Percentiles rank a stretch among this genome's conserved stretches.
Evolutionary conservation across 2,329 filamentous ascomycete species (phyloP).

Genomic region (Exophiala lecanii-corni): DNA sequence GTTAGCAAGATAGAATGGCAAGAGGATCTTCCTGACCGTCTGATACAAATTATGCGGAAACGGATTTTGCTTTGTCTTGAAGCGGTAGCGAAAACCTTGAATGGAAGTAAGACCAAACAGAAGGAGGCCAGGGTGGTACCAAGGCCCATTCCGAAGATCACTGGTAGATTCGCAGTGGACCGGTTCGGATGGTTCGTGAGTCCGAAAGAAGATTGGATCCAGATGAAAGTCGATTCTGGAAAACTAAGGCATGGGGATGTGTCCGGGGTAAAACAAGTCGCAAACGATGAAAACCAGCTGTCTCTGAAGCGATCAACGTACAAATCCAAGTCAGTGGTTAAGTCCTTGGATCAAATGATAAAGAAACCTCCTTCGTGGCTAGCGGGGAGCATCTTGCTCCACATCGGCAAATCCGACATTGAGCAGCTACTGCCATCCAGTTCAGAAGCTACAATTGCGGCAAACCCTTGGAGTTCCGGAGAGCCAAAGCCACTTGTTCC

Average conservation of each 20-base stretch:
- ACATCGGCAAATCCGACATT: slow-evolving; percentile 8
- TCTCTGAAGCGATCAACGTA: background rate
- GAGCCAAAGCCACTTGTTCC: slow-evolving; percentile 14
- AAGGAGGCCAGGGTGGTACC: background rate
- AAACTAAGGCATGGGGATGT: background rate
- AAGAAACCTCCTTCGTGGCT: background rate
- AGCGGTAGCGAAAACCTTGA: slow-evolving; percentile 6
- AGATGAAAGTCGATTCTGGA: background rate
- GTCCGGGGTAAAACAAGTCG: background rate
- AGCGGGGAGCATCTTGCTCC: slow-evolving; percentile 16
- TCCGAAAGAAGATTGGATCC: background rate
- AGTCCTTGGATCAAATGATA: background rate
- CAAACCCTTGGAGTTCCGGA: slow-evolving; percentile 3
- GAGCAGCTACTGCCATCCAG: background rate
- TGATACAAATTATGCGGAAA: slow-evolving; percentile 19
- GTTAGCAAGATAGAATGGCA: slow-evolving; percentile 22
- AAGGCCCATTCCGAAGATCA: slow-evolving; percentile 4
- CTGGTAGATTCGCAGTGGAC: background rate
- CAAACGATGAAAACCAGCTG: background rate
- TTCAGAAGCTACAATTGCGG: background rate
- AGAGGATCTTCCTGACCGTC: slow-evolving; percentile 14
- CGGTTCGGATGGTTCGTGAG: background rate
- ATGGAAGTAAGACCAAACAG: background rate
- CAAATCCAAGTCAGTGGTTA: too few relatives aligned
- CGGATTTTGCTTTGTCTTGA: slow-evolving; percentile 16